These are phyloP conservation scores for Iris macrosiphon DNA, from an alignment of 106 monocot genomes.

Conservation along the genomic window DNA sequence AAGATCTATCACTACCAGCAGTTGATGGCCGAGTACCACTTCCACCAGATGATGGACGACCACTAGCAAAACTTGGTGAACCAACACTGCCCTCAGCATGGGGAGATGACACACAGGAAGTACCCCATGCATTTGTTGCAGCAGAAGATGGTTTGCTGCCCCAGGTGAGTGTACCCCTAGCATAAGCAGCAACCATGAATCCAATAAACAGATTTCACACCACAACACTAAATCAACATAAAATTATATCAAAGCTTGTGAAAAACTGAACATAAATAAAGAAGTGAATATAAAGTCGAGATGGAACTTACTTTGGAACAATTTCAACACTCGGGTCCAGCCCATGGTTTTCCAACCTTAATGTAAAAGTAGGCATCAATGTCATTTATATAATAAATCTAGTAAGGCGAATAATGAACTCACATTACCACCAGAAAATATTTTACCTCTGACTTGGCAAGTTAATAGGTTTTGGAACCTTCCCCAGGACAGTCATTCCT, in stretches of 20 bases:
- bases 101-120: slow-evolving; percentile 51
- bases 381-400: background rate
- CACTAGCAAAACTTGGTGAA: slow-evolving; percentile 46
- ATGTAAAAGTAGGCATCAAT: slow-evolving; percentile 2
- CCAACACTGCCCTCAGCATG: slow-evolving; percentile 44
- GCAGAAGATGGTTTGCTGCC: slow-evolving; percentile 49
- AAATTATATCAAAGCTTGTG: background rate
- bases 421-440: background rate
- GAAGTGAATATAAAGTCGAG: too few species aligned
- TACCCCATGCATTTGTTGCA: slow-evolving; percentile 66
- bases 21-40: slow-evolving; percentile 81
- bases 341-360: slow-evolving; percentile 93
- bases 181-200: slow-evolving; percentile 13
- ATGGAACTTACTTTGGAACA: slow-evolving; percentile 81
- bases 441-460: slow-evolving; percentile 62
- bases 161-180: slow-evolving; percentile 95
- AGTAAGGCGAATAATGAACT: background rate
- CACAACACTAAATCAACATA: background rate
- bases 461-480: slow-evolving; percentile 68
- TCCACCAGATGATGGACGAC: slow-evolving; percentile 76
- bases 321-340: slow-evolving; percentile 97
- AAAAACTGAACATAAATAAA: background rate
- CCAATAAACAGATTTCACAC: background rate
- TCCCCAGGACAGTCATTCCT: slow-evolving; percentile 57
- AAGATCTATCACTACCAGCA: slow-evolving; percentile 67